phyloP scores from a whole-genome alignment of 1,284 basidiomycete species.

The Malassezia furfur region DNA sequence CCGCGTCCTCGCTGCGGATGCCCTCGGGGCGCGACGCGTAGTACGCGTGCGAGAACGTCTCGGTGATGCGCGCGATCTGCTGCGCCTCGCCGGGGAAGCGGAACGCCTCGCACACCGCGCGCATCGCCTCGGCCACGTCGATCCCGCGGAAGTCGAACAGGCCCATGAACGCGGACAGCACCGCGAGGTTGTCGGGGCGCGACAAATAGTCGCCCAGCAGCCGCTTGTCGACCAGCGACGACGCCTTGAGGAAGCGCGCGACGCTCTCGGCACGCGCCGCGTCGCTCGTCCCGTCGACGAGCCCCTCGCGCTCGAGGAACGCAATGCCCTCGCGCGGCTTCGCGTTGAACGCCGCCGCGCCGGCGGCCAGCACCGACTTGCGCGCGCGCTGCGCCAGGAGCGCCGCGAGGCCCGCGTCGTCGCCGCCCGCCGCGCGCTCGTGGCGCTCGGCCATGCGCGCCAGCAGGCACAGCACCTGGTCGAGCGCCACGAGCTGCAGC shows the following conservation, averaged over 20 bases:
- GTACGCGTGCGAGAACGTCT: constrained; percentile 84
- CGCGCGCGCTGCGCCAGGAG: constrained; percentile 64
- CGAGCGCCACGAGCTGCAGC: constrained; percentile 77
- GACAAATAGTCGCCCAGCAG: constrained; percentile 89
- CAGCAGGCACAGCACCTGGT: constrained; percentile 76
- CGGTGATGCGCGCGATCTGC: constrained; percentile 86
- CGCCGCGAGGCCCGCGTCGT: constrained; percentile 9
- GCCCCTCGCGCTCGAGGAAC: constrained; percentile 56
- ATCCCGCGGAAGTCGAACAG: constrained; percentile 85
- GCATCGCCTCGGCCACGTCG: constrained; percentile 85
- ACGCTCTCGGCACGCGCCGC: constrained; percentile 35
- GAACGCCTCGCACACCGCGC: constrained; percentile 87
- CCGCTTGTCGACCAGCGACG: constrained; percentile 80
- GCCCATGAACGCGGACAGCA: constrained; percentile 77
- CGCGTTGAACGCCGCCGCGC: constrained; percentile 79
- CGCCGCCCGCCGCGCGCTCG: constrained; percentile 53
- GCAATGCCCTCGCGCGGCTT: constrained; percentile 89
- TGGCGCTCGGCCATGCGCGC: constrained; percentile 76
- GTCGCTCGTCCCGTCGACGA: constrained; percentile 53
- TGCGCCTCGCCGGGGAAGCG: constrained; percentile 89
- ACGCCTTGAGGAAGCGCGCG: constrained; percentile 77
- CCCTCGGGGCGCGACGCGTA: constrained; percentile 80
- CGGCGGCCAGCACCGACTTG: constrained; percentile 76
- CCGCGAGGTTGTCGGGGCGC: constrained; percentile 71
- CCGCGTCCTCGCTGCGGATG: constrained; percentile 81